These are phyloP conservation scores for Fusarium ambrosium DNA, from an alignment of 2,329 filamentous ascomycete genomes.

Conservation along the genomic window DNA sequence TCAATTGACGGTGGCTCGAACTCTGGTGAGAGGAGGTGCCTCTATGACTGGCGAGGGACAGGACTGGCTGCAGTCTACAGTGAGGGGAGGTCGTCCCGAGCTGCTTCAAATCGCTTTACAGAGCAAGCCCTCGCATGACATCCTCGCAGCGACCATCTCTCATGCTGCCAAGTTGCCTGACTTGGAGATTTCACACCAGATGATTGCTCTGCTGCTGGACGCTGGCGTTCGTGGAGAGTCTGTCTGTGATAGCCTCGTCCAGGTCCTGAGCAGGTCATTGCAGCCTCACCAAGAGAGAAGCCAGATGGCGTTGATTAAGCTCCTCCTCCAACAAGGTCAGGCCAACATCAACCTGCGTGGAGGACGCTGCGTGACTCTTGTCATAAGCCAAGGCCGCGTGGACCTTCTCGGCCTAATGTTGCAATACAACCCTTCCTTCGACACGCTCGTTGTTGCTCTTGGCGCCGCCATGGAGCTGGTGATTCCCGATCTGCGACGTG, in stretches of 20 bases:
- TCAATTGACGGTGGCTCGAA: not conserved
- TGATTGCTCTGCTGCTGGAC: constrained; percentile 4
- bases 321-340: not conserved
- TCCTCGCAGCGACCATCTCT: not conserved
- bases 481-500: not conserved
- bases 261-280: constrained; percentile 2
- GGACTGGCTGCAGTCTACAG: not conserved
- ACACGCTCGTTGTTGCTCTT: not conserved
- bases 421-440: not conserved
- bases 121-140: not conserved
- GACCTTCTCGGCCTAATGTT: not conserved
- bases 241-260: not conserved
- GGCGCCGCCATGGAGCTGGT: constrained; percentile 1
- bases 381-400: not conserved
- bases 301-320: not conserved
- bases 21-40: not conserved
- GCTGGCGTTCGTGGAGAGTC: constrained; percentile 3
- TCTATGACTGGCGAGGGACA: not conserved
- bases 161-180: not conserved
- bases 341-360: not conserved
- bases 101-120: constrained; percentile 8
- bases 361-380: not conserved
- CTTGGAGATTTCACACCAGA: not conserved
- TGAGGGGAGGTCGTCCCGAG: constrained; percentile 5
- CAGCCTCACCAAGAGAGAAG: not conserved